Evolutionary conservation across 805 yeast genomes (phyloP).

Genomic region (Ogataea neopini): DNA sequence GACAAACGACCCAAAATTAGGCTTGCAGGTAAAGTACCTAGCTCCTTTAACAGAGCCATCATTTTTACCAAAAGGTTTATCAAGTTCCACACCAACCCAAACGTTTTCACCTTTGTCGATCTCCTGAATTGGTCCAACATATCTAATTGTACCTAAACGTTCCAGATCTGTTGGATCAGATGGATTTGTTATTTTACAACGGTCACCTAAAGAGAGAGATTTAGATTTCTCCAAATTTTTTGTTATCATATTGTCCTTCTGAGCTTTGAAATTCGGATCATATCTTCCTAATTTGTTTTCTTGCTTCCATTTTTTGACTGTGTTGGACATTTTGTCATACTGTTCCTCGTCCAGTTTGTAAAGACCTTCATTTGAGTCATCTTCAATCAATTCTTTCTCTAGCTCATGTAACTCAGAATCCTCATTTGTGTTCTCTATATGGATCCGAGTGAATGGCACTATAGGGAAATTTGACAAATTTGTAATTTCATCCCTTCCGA

Average conservation of each 20-base stretch:
- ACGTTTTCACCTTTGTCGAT: slow-evolving; percentile 48
- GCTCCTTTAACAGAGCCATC: slow-evolving; percentile 71
- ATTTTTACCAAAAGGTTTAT: slow-evolving; percentile 85
- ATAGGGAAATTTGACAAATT: slow-evolving; percentile 33
- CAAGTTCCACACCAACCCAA: slow-evolving; percentile 88
- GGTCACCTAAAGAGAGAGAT: slow-evolving; percentile 45
- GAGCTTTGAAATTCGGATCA: slow-evolving; percentile 48
- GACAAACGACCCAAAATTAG: slow-evolving; percentile 75
- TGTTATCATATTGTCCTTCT: slow-evolving; percentile 25
- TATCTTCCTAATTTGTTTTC: slow-evolving; percentile 70
- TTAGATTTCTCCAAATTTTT: slow-evolving; percentile 35
- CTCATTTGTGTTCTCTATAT: slow-evolving; percentile 57
- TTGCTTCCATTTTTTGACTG: slow-evolving; percentile 79
- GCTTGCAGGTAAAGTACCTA: slow-evolving; percentile 55
- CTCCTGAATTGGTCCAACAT: slow-evolving; percentile 65
- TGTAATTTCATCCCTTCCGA: slow-evolving; percentile 18
- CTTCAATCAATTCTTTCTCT: slow-evolving; percentile 23
- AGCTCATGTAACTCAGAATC: slow-evolving; percentile 45
- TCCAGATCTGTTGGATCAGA: slow-evolving; percentile 35
- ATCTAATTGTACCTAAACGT: slow-evolving; percentile 73
- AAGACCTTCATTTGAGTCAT: slow-evolving; percentile 31
- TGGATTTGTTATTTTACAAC: slow-evolving; percentile 48
- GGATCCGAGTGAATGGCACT: slow-evolving; percentile 47
- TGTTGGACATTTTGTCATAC: slow-evolving; percentile 57
- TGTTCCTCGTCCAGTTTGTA: slow-evolving; percentile 57